Base-by-base conservation (phyloP, 306 rosid species). In the Cucurbita pepo region DNA sequence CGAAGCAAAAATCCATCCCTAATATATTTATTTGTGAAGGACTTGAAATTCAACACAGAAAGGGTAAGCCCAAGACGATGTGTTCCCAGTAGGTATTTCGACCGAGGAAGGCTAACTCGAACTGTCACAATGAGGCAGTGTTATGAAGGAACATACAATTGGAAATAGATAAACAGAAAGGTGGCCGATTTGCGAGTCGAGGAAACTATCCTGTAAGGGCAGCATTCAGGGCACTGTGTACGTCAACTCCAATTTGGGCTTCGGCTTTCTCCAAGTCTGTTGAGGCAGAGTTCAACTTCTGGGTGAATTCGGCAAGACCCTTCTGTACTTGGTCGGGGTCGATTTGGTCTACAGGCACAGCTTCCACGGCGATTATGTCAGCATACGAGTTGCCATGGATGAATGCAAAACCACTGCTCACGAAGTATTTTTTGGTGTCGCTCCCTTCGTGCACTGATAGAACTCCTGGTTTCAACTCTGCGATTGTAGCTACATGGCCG, bases 211-310 rank as follows among this genome's bases (percentile, higher is more conserved):
- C 96, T 11, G 92, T 3, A 43, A 95, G 89, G 48, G 97, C 93
- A 1, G 82, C n/a, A 74, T 88, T 91, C 74, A 95, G 89, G 13
- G 97, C 95, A 16, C 96, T 91, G 62, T 91, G 97, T 69, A 95
- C 86, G 18, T 91, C 99, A 36, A 95, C 88, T 61, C 97, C 99
- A 52, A 95, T 95, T 82, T 95, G 99, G 75, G 99, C 97, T 79
- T 95, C 99, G 8, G 99, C 99, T 80, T 91, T 95, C 92, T 95
- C 99, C 86, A 88, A 80, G 74, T 95, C 97, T 9, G 96, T 95
- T 0, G 96, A 48, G 66, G 99, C 99, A 0, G 99, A 82, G 89
- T 51, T 88, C 74, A 95, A 85, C 89, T 95, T 91, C 87, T 95
- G 99, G 66, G 83, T 91, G 87, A 89, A 95, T 18, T 95, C 99